Base-by-base conservation (phyloP, 352 stramenopile species). In the Globisporangium rhizosaccharum region DNA sequence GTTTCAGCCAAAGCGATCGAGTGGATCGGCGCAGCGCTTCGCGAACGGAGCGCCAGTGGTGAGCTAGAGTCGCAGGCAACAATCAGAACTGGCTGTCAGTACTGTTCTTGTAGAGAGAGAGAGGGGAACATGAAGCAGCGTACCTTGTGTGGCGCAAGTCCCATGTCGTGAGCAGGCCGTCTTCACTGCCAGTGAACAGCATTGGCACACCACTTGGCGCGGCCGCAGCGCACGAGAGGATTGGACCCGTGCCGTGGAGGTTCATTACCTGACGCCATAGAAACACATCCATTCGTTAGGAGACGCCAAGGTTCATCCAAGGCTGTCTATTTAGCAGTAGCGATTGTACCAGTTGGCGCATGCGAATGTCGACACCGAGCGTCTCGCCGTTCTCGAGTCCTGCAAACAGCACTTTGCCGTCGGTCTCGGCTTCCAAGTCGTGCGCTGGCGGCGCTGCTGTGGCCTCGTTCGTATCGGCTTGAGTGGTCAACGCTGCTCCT, bases 381-480 rank as follows among this genome's bases (percentile, higher is more conserved):
- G 72, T 73, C 49, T 84, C 70, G 30, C 79, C 75, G 26, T 79
- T 84, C 25, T 88, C 79, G 1, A 88, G 72, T 18, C 82, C 82
- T 9, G 76, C 77, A 65, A 88, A 86, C 0, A 89, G 48, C 39
- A 85, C 61, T 54, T 86, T 87, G 12, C 70, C 77, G 4, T 87
- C 75, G 14, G 79, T 89, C 59, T 88, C 81, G 2, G 64, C 67
- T 47, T 88, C 78, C 11, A 68, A 45, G 9, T 48, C 44, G 25
- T 69, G 68, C 1, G 65, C 56, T 0, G 28, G 51, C 14, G 59
- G 51, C 36, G 62, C 64, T 0, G 64, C 56, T 37, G 61, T 3
- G 44, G 47, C 20, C 39, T 9, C n/a, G 72, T 46, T 7, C 46
- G 33, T 18, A 47, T 8, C 17, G 28, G 15, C 25, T 61, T 48